A percentile compares a stretch with the other conserved stretches of the same genome.
These are phyloP conservation scores for Smallanthus sonchifolius DNA, from an alignment of 129 eudicot genomes.

Conservation along the genomic window DNA sequence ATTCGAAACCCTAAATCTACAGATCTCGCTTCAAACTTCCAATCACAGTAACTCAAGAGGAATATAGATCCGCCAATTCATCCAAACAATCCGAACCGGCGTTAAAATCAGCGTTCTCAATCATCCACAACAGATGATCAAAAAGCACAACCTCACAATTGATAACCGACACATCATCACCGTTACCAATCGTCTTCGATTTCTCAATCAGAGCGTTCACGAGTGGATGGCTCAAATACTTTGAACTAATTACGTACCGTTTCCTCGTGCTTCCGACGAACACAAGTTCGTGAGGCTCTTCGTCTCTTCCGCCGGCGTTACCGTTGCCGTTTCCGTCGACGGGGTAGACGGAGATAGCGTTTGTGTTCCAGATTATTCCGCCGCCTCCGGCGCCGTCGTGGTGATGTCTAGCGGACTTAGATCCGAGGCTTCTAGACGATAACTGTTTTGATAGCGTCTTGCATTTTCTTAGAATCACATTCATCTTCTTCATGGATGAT, in stretches of 20 bases:
- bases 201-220: conserved; percentile 56
- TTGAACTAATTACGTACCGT: conserved; percentile 56
- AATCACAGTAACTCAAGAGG: conserved; percentile 10
- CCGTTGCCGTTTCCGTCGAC: background rate
- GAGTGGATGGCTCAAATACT: conserved; percentile 62
- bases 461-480: conserved; percentile 54
- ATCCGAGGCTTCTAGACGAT: conserved; percentile 50
- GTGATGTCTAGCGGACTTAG: conserved; percentile 44
- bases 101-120: conserved; percentile 57
- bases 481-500: conserved; percentile 58
- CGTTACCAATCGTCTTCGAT: conserved; percentile 16
- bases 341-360: conserved; percentile 9
- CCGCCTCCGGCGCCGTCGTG: background rate
- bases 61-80: conserved; percentile 60
- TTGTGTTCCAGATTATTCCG: conserved; percentile 26
- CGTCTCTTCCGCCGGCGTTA: background rate
- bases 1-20: background rate
- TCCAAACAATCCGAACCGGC: conserved; percentile 50
- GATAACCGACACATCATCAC: conserved; percentile 27
- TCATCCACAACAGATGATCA: conserved; percentile 78
- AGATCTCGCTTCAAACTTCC: background rate
- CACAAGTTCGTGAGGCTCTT: conserved; percentile 37
- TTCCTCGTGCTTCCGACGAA: conserved; percentile 74
- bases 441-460: conserved; percentile 64
- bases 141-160: conserved; percentile 73